Base-by-base conservation (phyloP, 768 basidiomycete species). In the Kwoniella bestiolae region DNA sequence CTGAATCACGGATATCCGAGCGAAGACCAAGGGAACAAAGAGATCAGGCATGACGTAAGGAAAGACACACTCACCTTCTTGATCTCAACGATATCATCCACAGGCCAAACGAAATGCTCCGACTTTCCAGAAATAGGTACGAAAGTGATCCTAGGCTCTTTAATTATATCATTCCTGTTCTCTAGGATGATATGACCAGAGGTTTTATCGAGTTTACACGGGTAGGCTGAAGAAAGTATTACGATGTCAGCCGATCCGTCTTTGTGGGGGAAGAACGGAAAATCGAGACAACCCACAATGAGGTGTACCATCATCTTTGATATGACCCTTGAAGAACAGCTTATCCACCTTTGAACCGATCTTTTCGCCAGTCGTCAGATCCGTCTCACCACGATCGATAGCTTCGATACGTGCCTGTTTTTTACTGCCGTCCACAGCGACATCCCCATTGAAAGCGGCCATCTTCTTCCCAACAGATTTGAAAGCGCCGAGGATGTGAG, bases 11-110 rank as follows among this genome's bases (percentile, higher is more conserved):
- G n/a, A n/a, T n/a, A n/a, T n/a, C n/a, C n/a, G n/a, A n/a, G n/a
- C n/a, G n/a, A n/a, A n/a, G n/a, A n/a, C n/a, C n/a, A n/a, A 58
- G 56, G 18, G 45, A 26, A 23, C 38, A 14, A 12, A 50, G n/a
- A 28, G 23, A 32, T 12, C 29, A 52, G 14, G 3, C 21, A 35
- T 35, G 21, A 14, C 5, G 38, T 35, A 29, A 25, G 14, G 4
- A 0, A 23, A 58, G 29, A n/a, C 16, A 28, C 18, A 65, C 73
- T 28, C 45, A 75, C 76, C 74, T 78, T 78, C 71, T 82, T 82
- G 61, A 83, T 69, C 70, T 83, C 83, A 56, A 81, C 80, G 38
- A 83, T 75, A 62, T 82, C 81, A 60, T 80, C 77, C 68, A 83
- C 76, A 11, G 77, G 67, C 53, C 69, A 64, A 18, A 73, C 60